Conservation (phyloP, 805 yeast genomes). For the Wilhelminamyces savonicus region DNA sequence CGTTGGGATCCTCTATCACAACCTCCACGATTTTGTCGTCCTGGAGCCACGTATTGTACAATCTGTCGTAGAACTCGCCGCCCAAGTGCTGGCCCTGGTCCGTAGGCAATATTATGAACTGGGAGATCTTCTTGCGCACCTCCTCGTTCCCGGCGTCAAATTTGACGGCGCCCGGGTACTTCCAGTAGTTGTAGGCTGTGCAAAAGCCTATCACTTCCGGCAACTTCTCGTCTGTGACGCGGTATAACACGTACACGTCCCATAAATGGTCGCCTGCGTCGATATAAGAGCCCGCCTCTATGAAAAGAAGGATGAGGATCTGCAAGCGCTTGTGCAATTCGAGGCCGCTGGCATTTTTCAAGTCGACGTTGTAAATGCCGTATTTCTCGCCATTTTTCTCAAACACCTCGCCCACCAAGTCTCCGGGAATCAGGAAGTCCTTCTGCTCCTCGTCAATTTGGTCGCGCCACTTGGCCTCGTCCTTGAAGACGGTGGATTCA, state of each 20-base stretch:
- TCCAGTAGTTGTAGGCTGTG: constrained; percentile 82
- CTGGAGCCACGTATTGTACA: constrained; percentile 50
- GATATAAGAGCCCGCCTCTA: constrained; percentile 91
- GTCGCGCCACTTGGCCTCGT: constrained; percentile 66
- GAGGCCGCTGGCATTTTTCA: constrained; percentile 34
- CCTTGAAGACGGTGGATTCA: constrained; percentile 49
- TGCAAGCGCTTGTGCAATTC: constrained; percentile 67
- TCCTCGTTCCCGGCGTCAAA: constrained; percentile 41
- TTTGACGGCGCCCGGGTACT: constrained; percentile 48
- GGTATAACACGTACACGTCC: constrained; percentile 63
- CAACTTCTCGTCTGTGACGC: constrained; percentile 12
- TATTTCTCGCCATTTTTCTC: constrained; percentile 33
- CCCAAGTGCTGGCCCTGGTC: constrained; percentile 76
- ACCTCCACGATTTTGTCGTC: constrained; percentile 58
- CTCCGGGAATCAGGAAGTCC: constrained; percentile 38
- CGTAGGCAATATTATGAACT: constrained; percentile 79
- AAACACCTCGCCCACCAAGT: constrained; percentile 20
- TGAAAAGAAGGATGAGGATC: constrained; percentile 73
- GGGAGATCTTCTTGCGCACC: constrained; percentile 74
- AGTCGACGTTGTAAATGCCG: constrained; percentile 46
- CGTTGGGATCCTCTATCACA: constrained; percentile 93
- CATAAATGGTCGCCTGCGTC: constrained; percentile 71
- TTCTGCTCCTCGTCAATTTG: constrained; percentile 43
- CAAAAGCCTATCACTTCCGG: constrained; percentile 67
- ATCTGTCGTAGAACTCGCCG: constrained; percentile 48